Conservation (phyloP, 306 rosid genomes). For the Trifolium fragiferum region DNA sequence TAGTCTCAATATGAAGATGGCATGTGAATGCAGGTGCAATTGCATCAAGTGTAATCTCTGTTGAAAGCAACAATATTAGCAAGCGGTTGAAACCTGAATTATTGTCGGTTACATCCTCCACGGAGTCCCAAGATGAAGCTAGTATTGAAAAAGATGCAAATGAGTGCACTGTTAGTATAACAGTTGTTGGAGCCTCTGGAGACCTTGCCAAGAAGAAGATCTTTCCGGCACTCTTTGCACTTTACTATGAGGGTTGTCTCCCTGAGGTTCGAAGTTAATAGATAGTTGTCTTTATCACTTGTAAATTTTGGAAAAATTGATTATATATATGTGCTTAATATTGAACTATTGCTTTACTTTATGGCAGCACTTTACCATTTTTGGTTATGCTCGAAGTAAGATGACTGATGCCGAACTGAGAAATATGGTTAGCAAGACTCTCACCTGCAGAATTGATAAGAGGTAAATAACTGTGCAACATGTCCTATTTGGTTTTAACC, state of each 20-base stretch:
- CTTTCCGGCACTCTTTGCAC: constrained; percentile 93
- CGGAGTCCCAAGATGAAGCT: constrained; percentile 44
- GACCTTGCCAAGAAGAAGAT: constrained; percentile 97
- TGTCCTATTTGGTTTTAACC: constrained; percentile 26
- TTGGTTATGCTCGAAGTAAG: constrained; percentile 91
- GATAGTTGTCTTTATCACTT: background rate
- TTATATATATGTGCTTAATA: constrained; percentile 9
- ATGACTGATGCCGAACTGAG: constrained; percentile 87
- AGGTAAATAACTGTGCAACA: constrained; percentile 49
- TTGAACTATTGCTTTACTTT: constrained; percentile 26
- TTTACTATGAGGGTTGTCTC: constrained; percentile 84
- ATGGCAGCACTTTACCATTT: constrained; percentile 77
- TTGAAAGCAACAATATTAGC: constrained; percentile 50
- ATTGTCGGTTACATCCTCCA: constrained; percentile 41
- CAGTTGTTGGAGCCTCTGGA: constrained; percentile 95
- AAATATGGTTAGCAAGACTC: constrained; percentile 89
- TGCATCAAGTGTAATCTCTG: constrained; percentile 47
- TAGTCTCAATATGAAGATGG: constrained; percentile 14
- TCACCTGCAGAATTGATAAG: constrained; percentile 89
- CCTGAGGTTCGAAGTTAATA: constrained; percentile 62
- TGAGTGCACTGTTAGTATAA: constrained; percentile 71
- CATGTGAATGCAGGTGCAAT: constrained; percentile 53
- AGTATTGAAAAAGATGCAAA: constrained; percentile 42
- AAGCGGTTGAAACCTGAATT: constrained; percentile 56
- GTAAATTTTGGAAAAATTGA: constrained; percentile 24